Base-by-base conservation (phyloP, 345 rosid genomes). In the Populus pruinosa region DNA sequence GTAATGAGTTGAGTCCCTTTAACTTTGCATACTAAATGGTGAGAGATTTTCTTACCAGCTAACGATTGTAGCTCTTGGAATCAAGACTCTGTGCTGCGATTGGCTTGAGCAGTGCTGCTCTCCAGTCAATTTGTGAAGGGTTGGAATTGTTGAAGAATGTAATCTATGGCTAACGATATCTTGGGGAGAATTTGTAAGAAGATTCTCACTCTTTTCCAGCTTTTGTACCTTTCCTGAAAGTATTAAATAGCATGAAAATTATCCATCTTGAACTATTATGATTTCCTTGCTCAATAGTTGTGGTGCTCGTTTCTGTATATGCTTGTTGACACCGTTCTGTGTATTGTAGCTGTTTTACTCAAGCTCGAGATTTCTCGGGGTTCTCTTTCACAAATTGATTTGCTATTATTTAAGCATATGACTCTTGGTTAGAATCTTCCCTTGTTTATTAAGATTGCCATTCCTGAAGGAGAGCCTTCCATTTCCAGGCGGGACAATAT, bases 171-270 rank as follows among this genome's bases (percentile, higher is more conserved):
- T 18, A 59, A 50, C 78, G 68, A 44, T 36, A 63, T 71, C 61
- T 59, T 49, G 74, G 62, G 59, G 66, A 68, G 47, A 80, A 41
- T 1, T 25, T 82, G 85, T 81, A 82, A 78, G 81, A 77, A 35
- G 33, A 50, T 1, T 5, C 59, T n/a, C 65, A 2, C 76, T 21
- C 56, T n/a, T 75, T 75, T 47, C 70, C 43, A 62, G 38, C 72
- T 73, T 36, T 68, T 77, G 76, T 80, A 21, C 55, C 65, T 47
- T 49, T 38, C 25, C 36, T 41, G 65, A 72, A 75, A 61, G 35
- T 70, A 43, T 39, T 72, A 18, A 44, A 64, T 49, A 62, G 23
- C 78, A 56, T 78, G 73, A 29, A 77, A 73, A 62, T 73, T 47
- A 18, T 49, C 20, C 43, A 72, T 44, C 69, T 50, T 67, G 33